These are phyloP conservation scores for Pseudozyma flocculosa DNA, from an alignment of 1,284 basidiomycete genomes.

Conservation along the genomic window DNA sequence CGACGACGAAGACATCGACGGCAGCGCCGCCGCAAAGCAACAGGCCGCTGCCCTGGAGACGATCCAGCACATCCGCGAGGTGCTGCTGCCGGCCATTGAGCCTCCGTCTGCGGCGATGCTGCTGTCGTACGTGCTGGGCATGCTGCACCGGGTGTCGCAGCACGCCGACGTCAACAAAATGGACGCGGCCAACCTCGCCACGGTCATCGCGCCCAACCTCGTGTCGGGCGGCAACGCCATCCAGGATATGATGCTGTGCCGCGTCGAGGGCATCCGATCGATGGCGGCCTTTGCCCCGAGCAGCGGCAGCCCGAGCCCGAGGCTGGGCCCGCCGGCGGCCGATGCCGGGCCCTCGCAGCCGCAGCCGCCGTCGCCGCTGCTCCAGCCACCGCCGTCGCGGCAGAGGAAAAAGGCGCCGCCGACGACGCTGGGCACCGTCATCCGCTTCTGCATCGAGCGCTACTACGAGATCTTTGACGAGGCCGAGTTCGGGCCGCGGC, in stretches of 20 bases:
- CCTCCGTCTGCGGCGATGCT: slow-evolving; percentile 71
- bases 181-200: slow-evolving; percentile 77
- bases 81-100: slow-evolving; percentile 66
- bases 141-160: slow-evolving; percentile 74
- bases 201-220: slow-evolving; percentile 77
- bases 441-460: slow-evolving; percentile 74
- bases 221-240: slow-evolving; percentile 36
- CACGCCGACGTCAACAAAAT: slow-evolving; percentile 70
- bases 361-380: no score
- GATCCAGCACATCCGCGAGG: slow-evolving; percentile 33
- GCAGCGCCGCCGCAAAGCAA: slow-evolving; percentile 1
- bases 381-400: no score
- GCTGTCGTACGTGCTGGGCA: slow-evolving; percentile 70
- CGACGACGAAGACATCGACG: not conserved
- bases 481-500: slow-evolving; percentile 6
- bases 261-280: slow-evolving; percentile 69
- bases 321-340: no score
- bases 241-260: slow-evolving; percentile 59
- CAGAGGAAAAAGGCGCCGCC: slow-evolving; percentile 23
- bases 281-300: slow-evolving; percentile 64
- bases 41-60: slow-evolving; percentile 62
- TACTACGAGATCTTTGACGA: slow-evolving; percentile 80
- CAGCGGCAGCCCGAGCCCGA: no score
- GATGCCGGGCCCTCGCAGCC: no score
- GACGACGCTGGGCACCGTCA: slow-evolving; percentile 70